Base-by-base conservation (phyloP, 1,139 yeast species). In the Geotrichum restrictum region DNA sequence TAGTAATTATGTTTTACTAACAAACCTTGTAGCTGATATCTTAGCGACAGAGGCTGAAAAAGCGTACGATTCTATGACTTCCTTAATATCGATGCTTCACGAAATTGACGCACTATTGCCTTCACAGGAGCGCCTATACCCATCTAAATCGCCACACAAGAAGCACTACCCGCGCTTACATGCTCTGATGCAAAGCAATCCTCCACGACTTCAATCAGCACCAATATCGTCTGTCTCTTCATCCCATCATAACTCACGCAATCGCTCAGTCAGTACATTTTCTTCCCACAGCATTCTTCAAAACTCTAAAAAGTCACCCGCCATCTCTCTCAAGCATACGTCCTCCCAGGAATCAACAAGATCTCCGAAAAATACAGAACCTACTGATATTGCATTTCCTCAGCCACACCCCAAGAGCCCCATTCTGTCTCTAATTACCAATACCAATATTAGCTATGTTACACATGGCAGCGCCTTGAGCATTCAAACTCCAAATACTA, bases 81-180 rank as follows among this genome's bases (percentile, higher is more conserved):
- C 51, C 2, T 52, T 62, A 5, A 51, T 61, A 14, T 49, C 51
- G 11, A 47, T 52, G 24, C 54, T 64, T 13, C 55, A 56, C 37
- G 54, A 53, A 7, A 59, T 66, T 14, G 68, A 66, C 41, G n/a
- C 52, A 14, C 43, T 53, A 21, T 49, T 66, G 39, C 68, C 68
- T 1, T 57, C 47, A 13, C 53, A 58, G 13, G 68, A 64, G 22
- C 57, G 64, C 27, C 54, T 66, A 11, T 51, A 52, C 16, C 55
- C 63, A 1, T 40, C 48, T 1, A 54, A 51, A 11, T 62, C 66
- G 2, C 59, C 64, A 2, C 66, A 66, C 50, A 60, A 58, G 34
- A 39, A 51, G 2, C 69, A 65, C 57, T 69, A 65, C 53, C 70
- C 71, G 0, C 52, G 55, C 5, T 48, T 69, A 31, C 63, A 64